Conservation (phyloP, 306 rosid genomes). For the Morella rubra region DNA sequence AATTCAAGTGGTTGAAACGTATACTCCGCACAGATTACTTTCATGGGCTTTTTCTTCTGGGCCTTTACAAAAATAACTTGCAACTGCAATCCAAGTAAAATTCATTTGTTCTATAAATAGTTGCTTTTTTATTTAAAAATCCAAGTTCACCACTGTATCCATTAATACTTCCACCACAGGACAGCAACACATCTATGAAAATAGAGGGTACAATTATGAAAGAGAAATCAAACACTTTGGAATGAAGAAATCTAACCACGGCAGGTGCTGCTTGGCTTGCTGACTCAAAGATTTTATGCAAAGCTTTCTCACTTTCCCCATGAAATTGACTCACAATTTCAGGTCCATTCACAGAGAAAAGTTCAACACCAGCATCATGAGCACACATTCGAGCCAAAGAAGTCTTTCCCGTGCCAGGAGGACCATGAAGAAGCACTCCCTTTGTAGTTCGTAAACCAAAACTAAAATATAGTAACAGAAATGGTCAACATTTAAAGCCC, state of each 20-base stretch:
- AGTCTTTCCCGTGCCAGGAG: constrained; percentile 97
- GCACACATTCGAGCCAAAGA: constrained; percentile 72
- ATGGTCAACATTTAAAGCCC: constrained; percentile 11
- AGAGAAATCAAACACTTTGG: constrained; percentile 3
- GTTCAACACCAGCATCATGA: constrained; percentile 65
- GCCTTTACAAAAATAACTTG: not conserved
- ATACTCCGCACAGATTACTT: not conserved
- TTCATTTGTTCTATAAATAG: not conserved
- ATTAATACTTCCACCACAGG: constrained; percentile 24
- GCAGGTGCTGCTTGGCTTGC: constrained; percentile 82
- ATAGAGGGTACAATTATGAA: constrained; percentile 13
- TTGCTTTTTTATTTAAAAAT: not conserved
- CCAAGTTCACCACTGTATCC: not conserved
- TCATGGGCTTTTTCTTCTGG: too few species aligned
- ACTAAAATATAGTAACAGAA: constrained; percentile 40
- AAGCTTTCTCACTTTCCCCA: constrained; percentile 87
- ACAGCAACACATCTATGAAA: constrained; percentile 14
- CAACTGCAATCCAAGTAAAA: not conserved
- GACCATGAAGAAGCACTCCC: constrained; percentile 94
- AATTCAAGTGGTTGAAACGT: not conserved
- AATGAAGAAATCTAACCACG: constrained; percentile 66
- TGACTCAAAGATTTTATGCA: constrained; percentile 62
- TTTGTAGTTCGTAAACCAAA: constrained; percentile 74
- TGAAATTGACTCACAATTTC: constrained; percentile 69
- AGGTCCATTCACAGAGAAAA: constrained; percentile 78